Percentiles rank a stretch among this genome's conserved stretches.
Conservation (phyloP, 768 basidiomycete genomes). For the Thelephora ganbajun region DNA sequence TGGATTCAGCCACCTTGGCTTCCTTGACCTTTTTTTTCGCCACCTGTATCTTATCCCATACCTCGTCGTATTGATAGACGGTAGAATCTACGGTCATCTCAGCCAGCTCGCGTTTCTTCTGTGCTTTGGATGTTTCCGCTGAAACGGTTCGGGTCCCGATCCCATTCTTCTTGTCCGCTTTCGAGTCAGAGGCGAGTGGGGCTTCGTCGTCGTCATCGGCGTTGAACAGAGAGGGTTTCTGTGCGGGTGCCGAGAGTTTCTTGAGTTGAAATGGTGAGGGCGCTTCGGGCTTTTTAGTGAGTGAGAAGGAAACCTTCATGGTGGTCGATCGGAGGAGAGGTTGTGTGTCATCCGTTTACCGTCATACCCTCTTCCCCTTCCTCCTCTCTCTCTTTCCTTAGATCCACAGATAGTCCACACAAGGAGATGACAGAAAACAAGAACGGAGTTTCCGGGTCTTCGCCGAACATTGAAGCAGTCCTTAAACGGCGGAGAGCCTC, state of each 20-base stretch:
- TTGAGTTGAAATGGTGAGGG: constrained; percentile 38
- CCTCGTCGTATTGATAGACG: constrained; percentile 91
- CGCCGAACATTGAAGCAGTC: neutral
- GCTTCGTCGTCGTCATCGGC: constrained; percentile 51
- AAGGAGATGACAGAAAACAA: too few relatives aligned
- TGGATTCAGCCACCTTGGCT: constrained; percentile 60
- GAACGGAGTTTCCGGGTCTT: constrained; percentile 2
- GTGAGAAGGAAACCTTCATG: constrained; percentile 90
- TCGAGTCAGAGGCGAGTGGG: constrained; percentile 27
- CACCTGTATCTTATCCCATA: constrained; percentile 92
- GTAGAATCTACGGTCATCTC: constrained; percentile 70
- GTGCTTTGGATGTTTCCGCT: constrained; percentile 45
- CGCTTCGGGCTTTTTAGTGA: constrained; percentile 32
- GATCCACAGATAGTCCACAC: too few relatives aligned
- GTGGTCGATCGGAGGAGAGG: too few relatives aligned
- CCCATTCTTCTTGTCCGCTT: constrained; percentile 36
- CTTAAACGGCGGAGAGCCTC: constrained; percentile 32
- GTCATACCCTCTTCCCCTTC: too few relatives aligned
- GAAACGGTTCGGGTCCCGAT: constrained; percentile 34
- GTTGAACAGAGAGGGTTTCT: constrained; percentile 49
- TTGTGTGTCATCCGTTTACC: too few relatives aligned
- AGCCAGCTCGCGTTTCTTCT: constrained; percentile 60
- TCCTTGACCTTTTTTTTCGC: constrained; percentile 63
- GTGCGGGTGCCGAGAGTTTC: constrained; percentile 31
- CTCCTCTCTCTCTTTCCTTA: too few relatives aligned